Base-by-base conservation (phyloP, 2,329 filamentous ascomycete species). In the Fusarium oxysporum region DNA sequence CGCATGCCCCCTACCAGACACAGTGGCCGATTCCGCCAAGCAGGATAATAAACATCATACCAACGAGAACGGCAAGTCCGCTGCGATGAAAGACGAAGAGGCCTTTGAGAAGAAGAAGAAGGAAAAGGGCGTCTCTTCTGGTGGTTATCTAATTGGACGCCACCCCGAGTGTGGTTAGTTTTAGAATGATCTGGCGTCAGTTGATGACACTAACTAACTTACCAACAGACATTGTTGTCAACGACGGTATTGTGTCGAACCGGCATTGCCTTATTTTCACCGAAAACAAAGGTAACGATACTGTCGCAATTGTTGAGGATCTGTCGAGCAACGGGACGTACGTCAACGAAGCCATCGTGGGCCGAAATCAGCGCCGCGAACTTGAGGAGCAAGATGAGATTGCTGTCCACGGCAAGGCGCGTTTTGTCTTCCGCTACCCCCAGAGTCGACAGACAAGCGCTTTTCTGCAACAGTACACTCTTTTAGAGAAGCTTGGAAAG, bases 301-400 rank as follows among this genome's bases (percentile, higher is more conserved):
- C 86, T 73, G 87, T 90, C 45, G 96, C 94, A 13, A 89, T 98
- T 17, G 83, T 99, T 9, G 95, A 99, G 81, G 96, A 99, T 81
- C 84, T 98, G 25, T 99, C 96, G 11, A 96, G 92, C 79, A 99
- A 99, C 80, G 96, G 96, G 56, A 99, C 97, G 0, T 99, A 95
- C 80, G 92, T 99, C 76, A 98, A 98, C 78, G 95, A 98, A 77
- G 92, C 92, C 21, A 88, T 97, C 35, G 90, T 99, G 30, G 96
- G 96, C 30, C 92, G 96, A 57, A 99, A 99, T 82, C 94, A 97
- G 81, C 89, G 94, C 61, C 90, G 96, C 65, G 94, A 97, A 80
- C 87, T 99, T 33, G 88, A 95, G 76, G 94, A 98, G 76, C 91
- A 93, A 41, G 96, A 99, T 75, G 95, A 98, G 81, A 93, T 99